Percentiles rank a stretch among this genome's conserved stretches.
phyloP scores from a whole-genome alignment of 179 eudicot genomes.

The Spergularia azorica region DNA sequence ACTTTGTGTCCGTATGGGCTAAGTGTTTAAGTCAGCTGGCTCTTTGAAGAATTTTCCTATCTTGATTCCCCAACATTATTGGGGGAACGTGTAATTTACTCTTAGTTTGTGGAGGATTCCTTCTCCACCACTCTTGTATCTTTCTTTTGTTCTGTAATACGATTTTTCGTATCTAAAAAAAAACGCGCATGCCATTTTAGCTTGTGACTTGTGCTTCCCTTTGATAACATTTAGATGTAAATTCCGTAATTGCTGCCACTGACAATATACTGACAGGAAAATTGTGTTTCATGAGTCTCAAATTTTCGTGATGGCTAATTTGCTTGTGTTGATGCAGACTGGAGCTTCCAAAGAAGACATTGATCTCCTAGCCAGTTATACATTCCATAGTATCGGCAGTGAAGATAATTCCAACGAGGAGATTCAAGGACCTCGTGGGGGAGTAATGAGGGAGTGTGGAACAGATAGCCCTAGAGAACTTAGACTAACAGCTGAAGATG shows the following conservation, averaged over 20 bases:
- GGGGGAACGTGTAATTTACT: too few relatives aligned
- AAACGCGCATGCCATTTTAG: too few relatives aligned
- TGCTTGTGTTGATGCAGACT: constrained; percentile 33
- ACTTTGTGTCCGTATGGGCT: too few relatives aligned
- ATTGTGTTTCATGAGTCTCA: neutral
- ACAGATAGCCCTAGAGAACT: constrained; percentile 47
- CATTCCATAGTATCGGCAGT: constrained; percentile 39
- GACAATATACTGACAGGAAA: neutral
- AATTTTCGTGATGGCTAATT: neutral
- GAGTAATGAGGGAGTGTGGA: constrained; percentile 59
- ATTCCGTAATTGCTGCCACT: constrained; percentile 4
- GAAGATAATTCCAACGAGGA: constrained; percentile 38
- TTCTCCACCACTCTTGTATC: too few relatives aligned
- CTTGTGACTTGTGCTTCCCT: too few relatives aligned
- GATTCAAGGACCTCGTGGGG: constrained; percentile 42
- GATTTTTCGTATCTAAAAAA: too few relatives aligned
- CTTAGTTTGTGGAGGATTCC: too few relatives aligned
- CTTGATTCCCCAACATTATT: too few relatives aligned
- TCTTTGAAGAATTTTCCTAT: too few relatives aligned
- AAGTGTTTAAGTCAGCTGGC: too few relatives aligned
- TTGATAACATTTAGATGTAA: too few relatives aligned
- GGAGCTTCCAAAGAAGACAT: constrained; percentile 72
- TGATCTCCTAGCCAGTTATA: constrained; percentile 49
- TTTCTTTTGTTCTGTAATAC: too few relatives aligned
- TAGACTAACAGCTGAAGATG: constrained; percentile 47